These are phyloP conservation scores for Apophysomyces ossiformis DNA, from an alignment of 371 early-diverging fungal species.

Conservation along the genomic window DNA sequence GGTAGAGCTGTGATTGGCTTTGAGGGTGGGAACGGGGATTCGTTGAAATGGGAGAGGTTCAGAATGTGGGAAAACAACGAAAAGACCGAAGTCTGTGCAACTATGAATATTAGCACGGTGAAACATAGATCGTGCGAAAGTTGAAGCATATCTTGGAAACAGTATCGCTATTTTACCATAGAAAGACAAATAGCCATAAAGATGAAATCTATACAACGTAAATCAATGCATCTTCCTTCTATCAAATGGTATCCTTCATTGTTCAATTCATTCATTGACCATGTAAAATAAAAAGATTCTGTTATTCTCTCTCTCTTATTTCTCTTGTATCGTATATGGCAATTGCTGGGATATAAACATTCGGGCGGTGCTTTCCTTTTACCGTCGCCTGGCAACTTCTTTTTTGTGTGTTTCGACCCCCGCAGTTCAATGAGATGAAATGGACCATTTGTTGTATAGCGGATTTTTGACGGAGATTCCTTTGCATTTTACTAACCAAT, in stretches of 20 bases:
- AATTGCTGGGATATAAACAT: neutral
- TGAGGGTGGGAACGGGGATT: neutral
- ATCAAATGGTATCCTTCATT: neutral
- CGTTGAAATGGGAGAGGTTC: constrained; percentile 1
- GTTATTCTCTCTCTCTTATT: neutral
- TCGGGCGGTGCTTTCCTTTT: neutral
- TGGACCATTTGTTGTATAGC: constrained; percentile 8
- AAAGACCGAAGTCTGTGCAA: constrained; percentile 5
- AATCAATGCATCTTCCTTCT: neutral
- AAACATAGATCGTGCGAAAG: constrained; percentile 11
- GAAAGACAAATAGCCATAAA: neutral
- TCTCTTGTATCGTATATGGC: neutral
- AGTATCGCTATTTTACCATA: constrained; percentile 10
- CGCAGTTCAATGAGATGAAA: neutral
- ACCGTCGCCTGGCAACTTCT: neutral
- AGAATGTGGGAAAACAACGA: constrained; percentile 6
- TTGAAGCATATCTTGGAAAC: constrained; percentile 1
- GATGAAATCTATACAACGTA: neutral
- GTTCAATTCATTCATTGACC: too few relatives aligned
- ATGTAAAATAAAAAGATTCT: too few relatives aligned
- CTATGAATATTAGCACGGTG: neutral
- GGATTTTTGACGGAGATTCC: constrained; percentile 7
- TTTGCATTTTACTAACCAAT: neutral
- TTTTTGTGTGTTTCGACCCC: neutral
- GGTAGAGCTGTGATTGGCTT: neutral